Evolutionary conservation across 208 protist genomes (phyloP).

Genomic region (Crithidia bombi): DNA sequence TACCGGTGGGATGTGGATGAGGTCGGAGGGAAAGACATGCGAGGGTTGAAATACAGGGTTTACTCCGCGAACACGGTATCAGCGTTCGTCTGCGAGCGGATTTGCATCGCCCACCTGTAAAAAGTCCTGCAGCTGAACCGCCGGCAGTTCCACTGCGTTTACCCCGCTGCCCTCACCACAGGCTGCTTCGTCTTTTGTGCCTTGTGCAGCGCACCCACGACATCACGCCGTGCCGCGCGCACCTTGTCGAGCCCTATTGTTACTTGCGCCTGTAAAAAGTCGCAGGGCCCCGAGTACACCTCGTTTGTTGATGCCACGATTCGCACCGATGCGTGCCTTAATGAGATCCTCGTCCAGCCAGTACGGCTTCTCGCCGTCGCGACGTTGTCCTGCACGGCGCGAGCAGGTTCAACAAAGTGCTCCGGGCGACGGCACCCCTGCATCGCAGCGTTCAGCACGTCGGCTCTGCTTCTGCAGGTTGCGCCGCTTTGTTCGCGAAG

Average conservation of each 20-base stretch:
- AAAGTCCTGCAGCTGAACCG: slow-evolving; percentile 39
- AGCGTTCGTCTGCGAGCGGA: slow-evolving; percentile 22
- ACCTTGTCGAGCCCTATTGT: slow-evolving; percentile 24
- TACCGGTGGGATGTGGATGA: slow-evolving; percentile 42
- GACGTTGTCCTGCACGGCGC: slow-evolving; percentile 37
- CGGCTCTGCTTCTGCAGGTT: slow-evolving; percentile 54
- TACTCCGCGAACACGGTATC: slow-evolving; percentile 4
- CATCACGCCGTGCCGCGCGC: slow-evolving; percentile 24
- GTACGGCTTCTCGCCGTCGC: slow-evolving; percentile 31
- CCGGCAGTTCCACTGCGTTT: neutral
- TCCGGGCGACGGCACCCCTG: slow-evolving; percentile 32
- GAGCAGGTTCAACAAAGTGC: slow-evolving; percentile 33
- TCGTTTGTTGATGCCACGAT: slow-evolving; percentile 33
- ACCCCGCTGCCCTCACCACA: neutral
- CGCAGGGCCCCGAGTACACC: slow-evolving; percentile 15
- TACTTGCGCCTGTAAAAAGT: slow-evolving; percentile 30
- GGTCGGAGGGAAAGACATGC: slow-evolving; percentile 32
- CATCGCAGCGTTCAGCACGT: slow-evolving; percentile 40
- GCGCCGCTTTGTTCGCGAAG: slow-evolving; percentile 50
- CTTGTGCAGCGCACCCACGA: slow-evolving; percentile 39
- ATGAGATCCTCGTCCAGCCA: slow-evolving; percentile 32
- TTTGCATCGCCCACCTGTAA: slow-evolving; percentile 24
- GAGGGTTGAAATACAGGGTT: slow-evolving; percentile 39
- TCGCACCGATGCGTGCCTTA: slow-evolving; percentile 29
- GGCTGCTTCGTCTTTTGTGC: slow-evolving; percentile 28